These are phyloP conservation scores for Amoebophrya sp. DNA, from an alignment of 169 alveolate genomes.

Conservation along the genomic window DNA sequence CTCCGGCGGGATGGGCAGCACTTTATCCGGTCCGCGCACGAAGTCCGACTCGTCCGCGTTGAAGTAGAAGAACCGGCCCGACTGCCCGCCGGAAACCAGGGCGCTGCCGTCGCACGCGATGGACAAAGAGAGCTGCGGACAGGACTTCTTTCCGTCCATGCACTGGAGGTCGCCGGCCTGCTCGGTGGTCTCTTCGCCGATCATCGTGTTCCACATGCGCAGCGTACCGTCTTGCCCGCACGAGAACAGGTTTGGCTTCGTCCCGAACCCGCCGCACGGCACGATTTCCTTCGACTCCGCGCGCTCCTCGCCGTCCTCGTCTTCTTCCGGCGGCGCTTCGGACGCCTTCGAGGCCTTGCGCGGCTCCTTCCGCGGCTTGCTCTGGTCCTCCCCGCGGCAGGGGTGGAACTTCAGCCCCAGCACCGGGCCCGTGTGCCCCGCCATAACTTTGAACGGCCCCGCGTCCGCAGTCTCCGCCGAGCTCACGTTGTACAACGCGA, in stretches of 20 bases:
- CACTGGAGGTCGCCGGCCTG: neutral
- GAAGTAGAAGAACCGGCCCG: neutral
- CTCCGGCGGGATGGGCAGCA: conserved; percentile 6
- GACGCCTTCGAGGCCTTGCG: neutral
- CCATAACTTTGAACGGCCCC: neutral
- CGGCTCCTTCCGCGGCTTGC: neutral
- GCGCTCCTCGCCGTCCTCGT: neutral
- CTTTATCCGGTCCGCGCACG: conserved; percentile 5
- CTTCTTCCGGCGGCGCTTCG: neutral
- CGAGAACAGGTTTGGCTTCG: neutral
- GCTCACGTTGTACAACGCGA: neutral
- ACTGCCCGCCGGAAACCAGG: conserved; percentile 9
- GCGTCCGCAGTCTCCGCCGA: neutral
- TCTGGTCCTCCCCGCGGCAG: conserved; percentile 9
- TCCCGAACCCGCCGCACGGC: neutral
- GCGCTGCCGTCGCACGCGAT: neutral
- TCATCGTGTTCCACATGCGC: neutral
- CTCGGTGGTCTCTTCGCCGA: neutral
- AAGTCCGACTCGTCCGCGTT: neutral
- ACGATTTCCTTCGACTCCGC: neutral
- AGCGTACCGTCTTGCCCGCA: neutral
- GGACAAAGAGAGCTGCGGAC: neutral
- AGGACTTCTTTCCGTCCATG: neutral
- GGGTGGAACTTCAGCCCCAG: neutral
- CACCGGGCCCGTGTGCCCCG: neutral